Evolutionary conservation across 306 rosid species (phyloP).

Genomic region (Dryas drummondii): DNA sequence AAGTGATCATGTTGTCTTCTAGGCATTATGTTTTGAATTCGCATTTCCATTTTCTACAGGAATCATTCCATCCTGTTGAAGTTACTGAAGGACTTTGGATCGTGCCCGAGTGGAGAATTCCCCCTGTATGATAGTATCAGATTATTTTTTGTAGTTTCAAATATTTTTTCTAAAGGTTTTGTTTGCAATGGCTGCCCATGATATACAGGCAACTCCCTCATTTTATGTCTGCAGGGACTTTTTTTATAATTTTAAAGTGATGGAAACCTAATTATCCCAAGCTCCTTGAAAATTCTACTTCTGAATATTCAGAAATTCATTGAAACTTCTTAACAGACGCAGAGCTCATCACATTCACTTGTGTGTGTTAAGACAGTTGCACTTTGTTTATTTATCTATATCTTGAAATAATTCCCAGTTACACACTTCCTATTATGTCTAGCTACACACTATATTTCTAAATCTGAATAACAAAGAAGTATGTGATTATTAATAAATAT

Average conservation of each 20-base stretch:
- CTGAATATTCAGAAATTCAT: neutral
- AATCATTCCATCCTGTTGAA: slow-evolving; percentile 67
- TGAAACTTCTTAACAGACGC: neutral
- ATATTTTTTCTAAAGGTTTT: neutral
- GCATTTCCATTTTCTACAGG: slow-evolving; percentile 42
- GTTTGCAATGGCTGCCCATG: neutral
- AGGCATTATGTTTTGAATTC: neutral
- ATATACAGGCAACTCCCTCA: neutral
- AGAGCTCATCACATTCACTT: neutral
- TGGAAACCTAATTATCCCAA: neutral
- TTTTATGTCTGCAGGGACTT: neutral
- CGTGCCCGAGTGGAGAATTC: slow-evolving; percentile 76
- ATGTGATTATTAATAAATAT: neutral
- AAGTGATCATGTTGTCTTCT: neutral
- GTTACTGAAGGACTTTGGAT: slow-evolving; percentile 78
- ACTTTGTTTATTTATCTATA: neutral
- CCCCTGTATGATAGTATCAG: slow-evolving; percentile 56
- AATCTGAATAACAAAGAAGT: slow-evolving; percentile 5
- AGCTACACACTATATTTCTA: slow-evolving; percentile 2
- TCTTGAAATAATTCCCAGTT: neutral
- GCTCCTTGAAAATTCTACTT: neutral
- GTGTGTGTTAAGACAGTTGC: neutral
- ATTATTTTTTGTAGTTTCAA: neutral
- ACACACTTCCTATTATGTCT: neutral
- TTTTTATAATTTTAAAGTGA: neutral